Evolutionary conservation across 345 rosid species (phyloP).

Genomic region (Rubroshorea leprosula): DNA sequence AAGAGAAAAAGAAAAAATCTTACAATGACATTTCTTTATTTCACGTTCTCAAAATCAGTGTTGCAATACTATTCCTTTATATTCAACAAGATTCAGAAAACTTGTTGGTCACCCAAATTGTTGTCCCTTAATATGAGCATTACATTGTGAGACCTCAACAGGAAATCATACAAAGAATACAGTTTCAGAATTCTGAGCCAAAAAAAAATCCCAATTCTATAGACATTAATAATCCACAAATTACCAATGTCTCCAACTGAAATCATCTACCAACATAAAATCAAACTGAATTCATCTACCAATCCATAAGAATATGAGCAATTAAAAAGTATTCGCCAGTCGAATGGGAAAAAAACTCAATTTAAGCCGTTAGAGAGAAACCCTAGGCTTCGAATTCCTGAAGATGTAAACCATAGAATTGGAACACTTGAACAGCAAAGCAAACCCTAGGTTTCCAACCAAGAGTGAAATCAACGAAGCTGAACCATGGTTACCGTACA

Average conservation of each 20-base stretch:
- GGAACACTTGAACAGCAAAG: not conserved
- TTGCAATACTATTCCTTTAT: too few species aligned
- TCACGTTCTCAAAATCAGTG: too few species aligned
- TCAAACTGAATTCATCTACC: too few species aligned
- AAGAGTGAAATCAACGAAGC: not conserved
- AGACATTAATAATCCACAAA: not conserved
- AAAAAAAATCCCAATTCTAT: not conserved
- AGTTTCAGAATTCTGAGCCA: too few species aligned
- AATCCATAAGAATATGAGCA: not conserved
- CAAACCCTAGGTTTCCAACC: not conserved
- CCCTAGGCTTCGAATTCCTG: not conserved
- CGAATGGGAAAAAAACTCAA: not conserved
- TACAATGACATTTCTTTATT: too few species aligned
- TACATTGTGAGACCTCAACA: too few species aligned
- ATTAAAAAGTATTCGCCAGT: not conserved
- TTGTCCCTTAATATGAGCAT: too few species aligned
- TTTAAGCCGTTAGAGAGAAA: not conserved
- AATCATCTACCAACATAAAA: not conserved
- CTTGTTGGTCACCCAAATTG: too few species aligned
- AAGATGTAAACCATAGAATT: conserved; percentile 1
- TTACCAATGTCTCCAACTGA: not conserved
- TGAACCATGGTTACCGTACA: not conserved
- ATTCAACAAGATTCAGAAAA: too few species aligned
- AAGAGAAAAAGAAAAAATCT: too few species aligned
- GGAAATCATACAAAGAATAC: too few species aligned